Base-by-base conservation (phyloP, 2,329 filamentous ascomycete species). In the Penicillium sp. region DNA sequence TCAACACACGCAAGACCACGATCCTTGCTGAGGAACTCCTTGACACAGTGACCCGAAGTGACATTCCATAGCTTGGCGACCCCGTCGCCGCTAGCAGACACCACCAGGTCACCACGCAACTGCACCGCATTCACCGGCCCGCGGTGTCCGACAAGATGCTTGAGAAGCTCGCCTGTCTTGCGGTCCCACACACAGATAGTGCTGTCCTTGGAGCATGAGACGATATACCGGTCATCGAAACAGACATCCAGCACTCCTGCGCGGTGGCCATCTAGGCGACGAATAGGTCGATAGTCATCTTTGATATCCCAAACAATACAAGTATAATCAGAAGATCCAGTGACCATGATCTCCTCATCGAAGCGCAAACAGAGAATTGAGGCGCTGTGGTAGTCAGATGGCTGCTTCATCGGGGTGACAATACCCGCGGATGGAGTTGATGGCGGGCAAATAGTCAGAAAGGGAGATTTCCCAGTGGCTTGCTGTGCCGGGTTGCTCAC, bases 71-170 rank as follows among this genome's bases (percentile, higher is more conserved):
- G 73, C 69, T 93, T 94, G 46, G 94, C 88, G 34, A 84, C 77
- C 53, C 92, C 92, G 64, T 98, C 92, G 39, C 92, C 92, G 38
- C 85, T 92, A 59, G 92, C 95, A 32, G 85, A 94, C 18, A 95
- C 89, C 32, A 96, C 81, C 5, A 88, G 82, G 65, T 95, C 90
- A 43, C 88, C 90, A 37, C 90, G 84, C 63, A 98, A 79, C 67
- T 96, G 90, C 4, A 98, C 88, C 1, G 92, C 89, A 59, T 98
- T 98, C 51, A 98, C 92, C 1, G 92, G 92, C 0, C 92, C 92
- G 2, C 79, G 75, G 64, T 98, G 92, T 6, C 90, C 92, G 23
- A 78, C 76, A 32, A 98, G 76, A 55, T 85, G 84, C 55, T 85
- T 85, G 32, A 94, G 66, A 31, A 93, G 72, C 7, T 70, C 68